Evolutionary conservation across 176 grass and related monocot genomes (phyloP), one percentile per base, ranked within the genome.

Genomic region (Themeda triandra): DNA sequence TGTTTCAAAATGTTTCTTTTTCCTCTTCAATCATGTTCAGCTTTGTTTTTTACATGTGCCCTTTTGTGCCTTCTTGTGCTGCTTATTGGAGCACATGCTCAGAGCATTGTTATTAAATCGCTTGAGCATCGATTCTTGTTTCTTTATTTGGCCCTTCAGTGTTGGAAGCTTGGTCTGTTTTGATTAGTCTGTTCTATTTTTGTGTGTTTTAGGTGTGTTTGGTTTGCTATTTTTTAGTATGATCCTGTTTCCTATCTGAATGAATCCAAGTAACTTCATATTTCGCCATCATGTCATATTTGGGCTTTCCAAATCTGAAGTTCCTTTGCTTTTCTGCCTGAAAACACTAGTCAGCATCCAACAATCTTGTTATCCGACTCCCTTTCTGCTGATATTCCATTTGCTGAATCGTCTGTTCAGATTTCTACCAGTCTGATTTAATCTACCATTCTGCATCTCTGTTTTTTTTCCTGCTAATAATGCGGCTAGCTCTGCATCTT

Each of bases 1-100:
- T 87, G 70, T 71, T 87, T 90, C 21, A 29, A 53, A 87, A 63
- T 74, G 80, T 62, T 6, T 37, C 0, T 69, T 31, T 31, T 63
- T 5, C n/a, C 5, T 18, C 15, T 29, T 58, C 45, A 46, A 14
- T 4, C 19, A 19, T 44, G 14, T 63, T 64, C 58, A 65, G 67
- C 73, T 82, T 37, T 29, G 10, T 23, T 0, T 39, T 66, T 13
- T n/a, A 5, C 6, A 13, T 46, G 40, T 41, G 48, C 36, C 23
- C 13, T 46, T 46, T 39, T 39, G 6, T 29, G 73, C 44, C 24
- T 35, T 60, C 58, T 59, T 60, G 58, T 25, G 58, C 33, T 82
- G 2, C 18, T 80, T 29, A 10, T 76, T 56, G 19, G 25, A 84
- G 75, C 67, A 42, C 1, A 19, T n/a, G 28, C 28, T 66, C 10